Evolutionary conservation across 371 early-diverging fungal genomes (phyloP).

Genomic region (Syncephalastrum monosporum): DNA sequence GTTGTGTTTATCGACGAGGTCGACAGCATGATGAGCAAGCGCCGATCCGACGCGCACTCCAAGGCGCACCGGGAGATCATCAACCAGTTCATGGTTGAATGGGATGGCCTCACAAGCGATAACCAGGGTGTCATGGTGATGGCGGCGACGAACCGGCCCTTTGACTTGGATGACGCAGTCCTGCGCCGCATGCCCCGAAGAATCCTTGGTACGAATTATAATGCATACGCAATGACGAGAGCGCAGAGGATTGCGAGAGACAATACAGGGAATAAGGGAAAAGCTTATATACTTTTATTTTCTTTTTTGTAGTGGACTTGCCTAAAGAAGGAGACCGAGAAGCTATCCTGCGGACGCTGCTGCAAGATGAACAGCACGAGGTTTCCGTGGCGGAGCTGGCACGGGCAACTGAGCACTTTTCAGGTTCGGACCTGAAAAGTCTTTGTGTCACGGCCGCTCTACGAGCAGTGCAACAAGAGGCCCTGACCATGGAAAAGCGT

Average conservation of each 20-base stretch:
- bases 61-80: slow-evolving; percentile 82
- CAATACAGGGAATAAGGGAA: background rate
- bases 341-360: slow-evolving; percentile 79
- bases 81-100: slow-evolving; percentile 95
- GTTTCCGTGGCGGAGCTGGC: slow-evolving; percentile 63
- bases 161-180: slow-evolving; percentile 98
- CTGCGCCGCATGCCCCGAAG: slow-evolving; percentile 95
- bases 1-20: slow-evolving; percentile 99
- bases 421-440: slow-evolving; percentile 99
- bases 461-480: slow-evolving; percentile 63
- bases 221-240: background rate
- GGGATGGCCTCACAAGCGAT: slow-evolving; percentile 90
- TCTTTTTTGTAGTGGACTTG: slow-evolving; percentile 69
- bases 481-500: slow-evolving; percentile 18
- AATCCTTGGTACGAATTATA: slow-evolving; percentile 66
- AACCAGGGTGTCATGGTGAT: slow-evolving; percentile 84
- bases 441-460: slow-evolving; percentile 94
- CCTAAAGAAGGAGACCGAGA: slow-evolving; percentile 83
- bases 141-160: slow-evolving; percentile 97
- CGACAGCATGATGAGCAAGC: slow-evolving; percentile 90
- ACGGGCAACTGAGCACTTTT: slow-evolving; percentile 71
- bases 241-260: background rate
- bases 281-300: slow-evolving; percentile 1
- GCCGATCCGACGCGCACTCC: slow-evolving; percentile 57
- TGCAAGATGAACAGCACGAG: slow-evolving; percentile 72